A percentile compares a stretch with the other conserved stretches of the same genome.
These are phyloP conservation scores for Colletotrichum sp. DNA, from an alignment of 2,329 filamentous ascomycete species.

Conservation along the genomic window DNA sequence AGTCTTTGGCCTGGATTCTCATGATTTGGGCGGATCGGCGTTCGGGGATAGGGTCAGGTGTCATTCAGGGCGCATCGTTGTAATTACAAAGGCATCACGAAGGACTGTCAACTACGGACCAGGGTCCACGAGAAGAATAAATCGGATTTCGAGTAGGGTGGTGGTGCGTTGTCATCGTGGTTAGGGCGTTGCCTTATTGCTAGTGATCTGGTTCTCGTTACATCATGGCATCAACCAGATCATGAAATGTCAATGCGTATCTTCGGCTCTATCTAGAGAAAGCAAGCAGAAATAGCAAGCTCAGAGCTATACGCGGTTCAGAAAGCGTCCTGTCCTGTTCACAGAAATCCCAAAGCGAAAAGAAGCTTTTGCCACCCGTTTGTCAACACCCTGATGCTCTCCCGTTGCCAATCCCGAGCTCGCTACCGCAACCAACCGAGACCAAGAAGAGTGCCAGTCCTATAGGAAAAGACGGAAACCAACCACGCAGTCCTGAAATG, in stretches of 20 bases:
- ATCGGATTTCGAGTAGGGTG: background rate
- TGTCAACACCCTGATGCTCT: background rate
- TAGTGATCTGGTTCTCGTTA: background rate
- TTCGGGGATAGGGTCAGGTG: slow-evolving; percentile 4
- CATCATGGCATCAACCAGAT: background rate
- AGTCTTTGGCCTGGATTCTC: background rate
- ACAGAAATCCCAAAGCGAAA: background rate
- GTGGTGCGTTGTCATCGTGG: background rate
- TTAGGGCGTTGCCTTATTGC: background rate
- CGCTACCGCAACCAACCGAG: background rate
- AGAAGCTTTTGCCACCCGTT: background rate
- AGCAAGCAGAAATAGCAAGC: background rate
- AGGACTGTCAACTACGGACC: background rate
- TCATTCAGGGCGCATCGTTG: slow-evolving; percentile 13
- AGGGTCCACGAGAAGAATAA: slow-evolving; percentile 5
- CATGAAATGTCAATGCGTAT: background rate
- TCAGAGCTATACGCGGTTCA: background rate
- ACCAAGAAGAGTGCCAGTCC: background rate
- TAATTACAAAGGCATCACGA: slow-evolving; percentile 7
- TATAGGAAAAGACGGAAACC: background rate
- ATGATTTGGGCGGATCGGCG: slow-evolving; percentile 5
- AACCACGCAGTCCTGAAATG: background rate
- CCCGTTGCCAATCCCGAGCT: background rate
- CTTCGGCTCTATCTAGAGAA: background rate
- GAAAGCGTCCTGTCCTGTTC: background rate